Percentiles rank a stretch among this genome's conserved stretches.
phyloP scores from a whole-genome alignment of 2,329 filamentous ascomycete species.

The Grosmannia penicillata region DNA sequence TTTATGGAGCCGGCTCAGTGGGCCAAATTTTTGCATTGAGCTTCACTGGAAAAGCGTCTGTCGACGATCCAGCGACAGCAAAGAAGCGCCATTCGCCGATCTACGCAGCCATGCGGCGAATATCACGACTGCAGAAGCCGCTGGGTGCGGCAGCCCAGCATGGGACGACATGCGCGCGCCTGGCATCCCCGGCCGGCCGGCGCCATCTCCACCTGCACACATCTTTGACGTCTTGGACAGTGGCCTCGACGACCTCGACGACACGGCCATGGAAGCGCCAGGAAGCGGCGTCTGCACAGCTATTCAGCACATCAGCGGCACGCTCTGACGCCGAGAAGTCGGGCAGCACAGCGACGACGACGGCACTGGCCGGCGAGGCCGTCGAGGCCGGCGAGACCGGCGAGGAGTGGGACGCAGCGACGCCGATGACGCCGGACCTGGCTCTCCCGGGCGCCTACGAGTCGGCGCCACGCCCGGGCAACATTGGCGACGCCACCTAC shows the following conservation, averaged over 20 bases:
- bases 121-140: constrained; percentile 20
- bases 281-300: neutral
- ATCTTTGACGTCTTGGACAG: neutral
- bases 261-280: neutral
- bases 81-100: neutral
- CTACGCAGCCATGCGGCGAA: constrained; percentile 23
- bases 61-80: too few species aligned
- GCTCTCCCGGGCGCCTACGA: constrained; percentile 11
- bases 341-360: neutral
- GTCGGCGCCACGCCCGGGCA: constrained; percentile 15
- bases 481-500: constrained; percentile 24
- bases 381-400: neutral
- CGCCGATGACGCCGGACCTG: constrained; percentile 6
- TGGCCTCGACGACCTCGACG: neutral
- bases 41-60: too few species aligned
- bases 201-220: neutral
- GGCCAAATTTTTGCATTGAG: too few species aligned
- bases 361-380: neutral
- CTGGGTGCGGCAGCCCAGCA: neutral
- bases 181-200: neutral
- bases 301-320: constrained; percentile 1
- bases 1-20: too few species aligned
- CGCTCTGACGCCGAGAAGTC: too few species aligned
- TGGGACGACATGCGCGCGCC: neutral
- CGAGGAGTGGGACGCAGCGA: too few species aligned